A percentile compares a stretch with the other conserved stretches of the same genome.
phyloP scores from a whole-genome alignment of 169 alveolate genomes.

The Toxoplasma gondii region DNA sequence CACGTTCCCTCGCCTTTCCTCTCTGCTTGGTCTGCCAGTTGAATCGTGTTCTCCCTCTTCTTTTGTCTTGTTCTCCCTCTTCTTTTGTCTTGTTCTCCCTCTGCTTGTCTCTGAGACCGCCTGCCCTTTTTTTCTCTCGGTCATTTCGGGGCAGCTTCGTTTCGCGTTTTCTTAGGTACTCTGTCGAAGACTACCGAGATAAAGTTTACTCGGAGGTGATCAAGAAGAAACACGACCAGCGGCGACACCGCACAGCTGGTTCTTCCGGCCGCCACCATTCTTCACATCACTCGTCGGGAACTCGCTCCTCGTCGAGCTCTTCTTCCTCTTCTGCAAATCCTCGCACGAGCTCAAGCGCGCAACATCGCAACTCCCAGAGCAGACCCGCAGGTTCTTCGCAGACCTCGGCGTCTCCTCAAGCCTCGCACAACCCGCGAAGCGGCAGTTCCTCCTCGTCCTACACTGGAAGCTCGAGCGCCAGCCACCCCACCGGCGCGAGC shows the following conservation, averaged over 20 bases:
- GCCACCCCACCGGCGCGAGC: too few relatives aligned
- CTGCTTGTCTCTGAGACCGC: too few relatives aligned
- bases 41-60: too few relatives aligned
- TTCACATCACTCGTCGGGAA: not conserved
- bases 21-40: too few relatives aligned
- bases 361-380: too few relatives aligned
- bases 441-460: too few relatives aligned
- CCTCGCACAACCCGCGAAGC: too few relatives aligned
- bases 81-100: too few relatives aligned
- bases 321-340: not conserved
- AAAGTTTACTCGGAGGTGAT: constrained; percentile 70
- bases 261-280: constrained; percentile 2
- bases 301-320: not conserved
- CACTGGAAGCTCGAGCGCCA: too few relatives aligned
- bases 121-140: not conserved
- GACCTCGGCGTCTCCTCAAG: too few relatives aligned
- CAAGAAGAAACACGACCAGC: constrained; percentile 70
- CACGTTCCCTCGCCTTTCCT: too few relatives aligned
- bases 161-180: not conserved
- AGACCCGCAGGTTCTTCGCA: too few relatives aligned
- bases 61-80: not conserved
- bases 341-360: not conserved
- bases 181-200: constrained; percentile 72
- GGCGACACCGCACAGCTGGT: constrained; percentile 44
- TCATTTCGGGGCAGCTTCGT: not conserved